Conservation (phyloP, 2,329 filamentous ascomycete genomes). For the Trichoderma sp. region DNA sequence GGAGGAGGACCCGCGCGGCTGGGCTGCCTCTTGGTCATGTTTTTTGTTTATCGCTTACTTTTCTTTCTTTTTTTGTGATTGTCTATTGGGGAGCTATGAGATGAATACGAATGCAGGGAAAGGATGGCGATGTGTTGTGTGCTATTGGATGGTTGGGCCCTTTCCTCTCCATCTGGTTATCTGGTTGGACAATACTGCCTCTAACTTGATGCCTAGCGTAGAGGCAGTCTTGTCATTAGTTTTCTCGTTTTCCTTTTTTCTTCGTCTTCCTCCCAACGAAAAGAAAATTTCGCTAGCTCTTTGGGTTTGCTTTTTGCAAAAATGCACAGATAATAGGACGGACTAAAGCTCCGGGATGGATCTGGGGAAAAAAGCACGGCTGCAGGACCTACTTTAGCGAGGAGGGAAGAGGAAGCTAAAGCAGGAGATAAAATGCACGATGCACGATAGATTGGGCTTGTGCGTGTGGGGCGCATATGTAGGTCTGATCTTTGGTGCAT, state of each 20-base stretch:
- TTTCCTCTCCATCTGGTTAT: neutral
- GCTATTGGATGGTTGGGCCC: neutral
- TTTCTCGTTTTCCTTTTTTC: neutral
- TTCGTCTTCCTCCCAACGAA: neutral
- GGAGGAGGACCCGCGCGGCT: slow-evolving; percentile 1
- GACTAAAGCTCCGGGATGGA: neutral
- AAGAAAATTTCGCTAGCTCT: neutral
- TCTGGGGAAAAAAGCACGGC: neutral
- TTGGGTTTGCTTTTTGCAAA: neutral
- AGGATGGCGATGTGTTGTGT: neutral
- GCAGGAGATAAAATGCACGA: neutral
- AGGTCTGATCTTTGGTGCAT: neutral
- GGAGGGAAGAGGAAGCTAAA: neutral
- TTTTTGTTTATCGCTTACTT: neutral
- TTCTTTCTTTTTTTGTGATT: neutral
- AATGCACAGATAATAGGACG: neutral
- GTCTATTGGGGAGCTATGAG: neutral
- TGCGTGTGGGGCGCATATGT: neutral
- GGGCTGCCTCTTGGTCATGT: neutral
- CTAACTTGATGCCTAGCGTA: neutral
- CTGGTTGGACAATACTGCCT: neutral
- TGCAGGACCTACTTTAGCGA: neutral
- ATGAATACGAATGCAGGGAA: neutral
- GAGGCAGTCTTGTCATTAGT: no score
- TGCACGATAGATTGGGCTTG: neutral